phyloP scores from a whole-genome alignment of 768 basidiomycete genomes.

The Trametes punicea region DNA sequence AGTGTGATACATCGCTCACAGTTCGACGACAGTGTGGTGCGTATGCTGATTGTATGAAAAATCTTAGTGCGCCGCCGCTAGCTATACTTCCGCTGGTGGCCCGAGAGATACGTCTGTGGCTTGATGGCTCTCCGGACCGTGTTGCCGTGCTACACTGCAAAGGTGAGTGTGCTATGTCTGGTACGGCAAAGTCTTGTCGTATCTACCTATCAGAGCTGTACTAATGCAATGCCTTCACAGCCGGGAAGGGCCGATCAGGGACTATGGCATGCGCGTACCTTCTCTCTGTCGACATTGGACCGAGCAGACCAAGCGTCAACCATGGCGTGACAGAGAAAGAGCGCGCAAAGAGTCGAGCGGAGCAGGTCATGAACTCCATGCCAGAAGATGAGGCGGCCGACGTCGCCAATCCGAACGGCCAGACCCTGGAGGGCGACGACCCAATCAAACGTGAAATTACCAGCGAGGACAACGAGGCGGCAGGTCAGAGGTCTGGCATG shows the following conservation, averaged over 20 bases:
- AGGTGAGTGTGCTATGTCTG: slow-evolving; percentile 45
- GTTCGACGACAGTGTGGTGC: background rate
- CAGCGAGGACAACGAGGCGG: background rate
- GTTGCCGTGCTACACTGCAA: slow-evolving; percentile 88
- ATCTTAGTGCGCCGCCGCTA: slow-evolving; percentile 67
- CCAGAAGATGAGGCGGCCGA: slow-evolving; percentile 37
- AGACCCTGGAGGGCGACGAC: slow-evolving; percentile 17
- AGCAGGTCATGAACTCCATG: slow-evolving; percentile 47
- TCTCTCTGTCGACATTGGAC: slow-evolving; percentile 50
- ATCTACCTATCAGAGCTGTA: background rate
- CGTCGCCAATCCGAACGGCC: slow-evolving; percentile 11
- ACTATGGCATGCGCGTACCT: slow-evolving; percentile 84
- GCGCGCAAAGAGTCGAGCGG: slow-evolving; percentile 44
- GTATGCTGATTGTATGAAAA: background rate
- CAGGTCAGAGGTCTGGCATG: background rate
- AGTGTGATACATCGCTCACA: too few species aligned
- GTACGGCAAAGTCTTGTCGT: too few species aligned
- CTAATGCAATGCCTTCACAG: slow-evolving; percentile 33
- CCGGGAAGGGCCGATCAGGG: slow-evolving; percentile 83
- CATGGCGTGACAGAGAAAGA: slow-evolving; percentile 47
- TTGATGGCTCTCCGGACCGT: slow-evolving; percentile 57
- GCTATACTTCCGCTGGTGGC: slow-evolving; percentile 68
- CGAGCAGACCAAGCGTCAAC: slow-evolving; percentile 46
- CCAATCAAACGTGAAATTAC: slow-evolving; percentile 21
- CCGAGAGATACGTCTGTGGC: slow-evolving; percentile 72